Evolutionary conservation across 129 eudicot species (phyloP), one percentile per base, ranked within the genome.

Genomic region (Flaveria brownii): DNA sequence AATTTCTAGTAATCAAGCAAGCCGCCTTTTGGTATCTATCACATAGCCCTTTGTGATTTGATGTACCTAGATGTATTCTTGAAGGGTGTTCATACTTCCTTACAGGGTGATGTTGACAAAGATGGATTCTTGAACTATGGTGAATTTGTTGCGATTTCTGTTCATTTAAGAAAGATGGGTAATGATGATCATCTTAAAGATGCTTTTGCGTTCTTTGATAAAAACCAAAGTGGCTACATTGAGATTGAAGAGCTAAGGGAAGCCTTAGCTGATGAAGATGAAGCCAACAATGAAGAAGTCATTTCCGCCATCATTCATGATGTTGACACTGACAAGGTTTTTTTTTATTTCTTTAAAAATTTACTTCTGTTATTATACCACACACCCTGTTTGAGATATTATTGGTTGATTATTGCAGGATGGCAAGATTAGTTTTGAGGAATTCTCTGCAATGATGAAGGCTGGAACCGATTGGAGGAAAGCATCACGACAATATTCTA

Each of bases 381-480:
- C 41, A 36, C 0, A 18, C 13, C 60, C 20, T 50, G 8, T 13
- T 50, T 14, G 7, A 52, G 18, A 46, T 5, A 28, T 15, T 71
- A 25, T 61, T 36, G 45, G 59, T 65, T 79, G 60, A 78, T 72
- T 73, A 18, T 55, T 65, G 75, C 81, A 93, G 98, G 98, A 90
- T 54, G 95, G 98, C 41, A 84, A 86, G 25, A 93, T 90, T 77
- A 93, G 97, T 76, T 93, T 83, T 20, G 98, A 93, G 5, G 98
- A 93, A 71, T 93, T 93, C 73, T 85, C 92, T 0, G 86, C 89
- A 8, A 93, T 93, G 98, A 93, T 93, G 98, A 90, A 93, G 79
- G 85, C 97, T 5, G 98, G 98, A 64, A 90, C 97, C 5, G 98
- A 93, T 79, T 93, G 98, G 98, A 93, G 98, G 78, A 93, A 93